Evolutionary conservation across 805 yeast species (phyloP).

Genomic region (Teunomyces cretensis): DNA sequence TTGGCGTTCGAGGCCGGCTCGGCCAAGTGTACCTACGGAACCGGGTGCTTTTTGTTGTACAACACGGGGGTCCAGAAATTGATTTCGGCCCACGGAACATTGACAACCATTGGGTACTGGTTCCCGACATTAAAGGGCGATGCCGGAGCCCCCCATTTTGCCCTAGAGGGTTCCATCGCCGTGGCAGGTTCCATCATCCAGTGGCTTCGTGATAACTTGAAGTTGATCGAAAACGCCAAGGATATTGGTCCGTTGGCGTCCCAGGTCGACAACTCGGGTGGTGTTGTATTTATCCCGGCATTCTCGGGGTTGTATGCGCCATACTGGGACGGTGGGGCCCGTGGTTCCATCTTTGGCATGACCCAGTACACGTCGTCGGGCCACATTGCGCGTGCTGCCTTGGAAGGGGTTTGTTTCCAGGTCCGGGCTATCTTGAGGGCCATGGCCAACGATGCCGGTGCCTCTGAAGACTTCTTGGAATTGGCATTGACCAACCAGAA

Average conservation of each 20-base stretch:
- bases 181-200: conserved; percentile 94
- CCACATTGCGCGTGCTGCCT: conserved; percentile 91
- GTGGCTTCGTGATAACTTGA: conserved; percentile 90
- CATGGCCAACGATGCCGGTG: conserved; percentile 83
- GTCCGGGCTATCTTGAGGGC: conserved; percentile 87
- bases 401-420: conserved; percentile 94
- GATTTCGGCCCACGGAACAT: conserved; percentile 73
- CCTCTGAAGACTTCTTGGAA: conserved; percentile 57
- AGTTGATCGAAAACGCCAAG: conserved; percentile 73
- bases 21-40: conserved; percentile 95
- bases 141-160: conserved; percentile 67
- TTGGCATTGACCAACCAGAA: conserved; percentile 47
- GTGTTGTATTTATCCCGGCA: conserved; percentile 93
- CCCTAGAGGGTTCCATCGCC: conserved; percentile 93
- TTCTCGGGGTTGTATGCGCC: conserved; percentile 94
- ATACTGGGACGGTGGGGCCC: conserved; percentile 89
- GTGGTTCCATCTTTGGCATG: conserved; percentile 91
- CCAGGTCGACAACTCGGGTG: conserved; percentile 78
- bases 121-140: conserved; percentile 62
- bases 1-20: conserved; percentile 79
- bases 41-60: conserved; percentile 88
- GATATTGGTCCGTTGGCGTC: conserved; percentile 91
- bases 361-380: conserved; percentile 90
- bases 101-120: conserved; percentile 91
- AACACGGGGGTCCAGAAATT: conserved; percentile 79